Base-by-base conservation (phyloP, 805 yeast genomes). In the Starmerella floris region DNA sequence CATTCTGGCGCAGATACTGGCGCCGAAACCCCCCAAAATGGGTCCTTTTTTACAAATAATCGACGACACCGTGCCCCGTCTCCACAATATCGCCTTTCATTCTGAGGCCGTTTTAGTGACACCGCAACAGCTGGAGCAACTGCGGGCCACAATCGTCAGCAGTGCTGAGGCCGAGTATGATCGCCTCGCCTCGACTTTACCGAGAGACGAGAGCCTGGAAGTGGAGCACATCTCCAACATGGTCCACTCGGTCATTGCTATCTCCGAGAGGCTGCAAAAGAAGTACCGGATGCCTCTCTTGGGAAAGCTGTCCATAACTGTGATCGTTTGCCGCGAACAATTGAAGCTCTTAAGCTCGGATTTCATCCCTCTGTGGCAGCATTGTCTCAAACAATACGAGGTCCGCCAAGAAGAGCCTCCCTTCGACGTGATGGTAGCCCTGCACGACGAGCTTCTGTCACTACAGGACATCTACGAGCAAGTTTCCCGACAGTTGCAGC, bases 221-320 rank as follows among this genome's bases (percentile, higher is more conserved):
- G 61, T 77, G 2, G 53, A 66, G 22, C 79, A 79, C 58, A 66
- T 80, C 2, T 65, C 73, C 36, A 69, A 74, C 34, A 64, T 78
- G 4, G 74, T 78, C 0, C 77, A 76, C 37, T 54, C 57, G 30
- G 67, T 82, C 19, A 65, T 76, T 8, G 59, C 60, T 2, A 67
- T 68, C 26, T 71, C 78, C 16, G 63, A 69, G 42, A 52, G 54
- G 17, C 56, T 79, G 23, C 82, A 77, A 49, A 77, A 73, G 46
- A 60, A 74, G 46, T 82, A 77, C 53, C 72, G 71, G 30, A 63
- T 61, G 33, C 79, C 83, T 0, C 59, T 82, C n/a, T 59, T 81
- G 35, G 84, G 76, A 19, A 65, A 65, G 44, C 57, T 81, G 3
- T 59, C 68, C 35, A 70, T 82, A 28, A 60, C 81, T 13, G 49